Base-by-base conservation (phyloP, 2,329 filamentous ascomycete species). In the Aspergillus fischeri region DNA sequence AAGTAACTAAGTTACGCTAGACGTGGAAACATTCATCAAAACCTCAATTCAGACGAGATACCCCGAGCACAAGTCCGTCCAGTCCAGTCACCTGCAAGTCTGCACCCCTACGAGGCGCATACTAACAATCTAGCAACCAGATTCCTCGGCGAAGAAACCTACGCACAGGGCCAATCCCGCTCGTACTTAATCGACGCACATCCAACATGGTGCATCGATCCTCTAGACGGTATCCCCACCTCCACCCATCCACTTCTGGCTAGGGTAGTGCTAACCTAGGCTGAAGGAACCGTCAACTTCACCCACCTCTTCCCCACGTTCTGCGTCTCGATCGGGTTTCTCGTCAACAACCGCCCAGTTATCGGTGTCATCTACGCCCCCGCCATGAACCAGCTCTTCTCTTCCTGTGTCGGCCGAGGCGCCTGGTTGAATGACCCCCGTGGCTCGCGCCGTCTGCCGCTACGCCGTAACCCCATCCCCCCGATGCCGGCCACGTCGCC, bases 281-380 rank as follows among this genome's bases (percentile, higher is more conserved):
- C 20, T 4, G 47, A 17, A 80, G 79, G 81, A 47, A 92, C 89
- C 3, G 88, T 92, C 58, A 92, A 92, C 77, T 92, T 89, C 75
- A 90, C 88, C 29, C 89, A 92, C 71, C 80, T 90, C 5, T 91
- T 90, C 68, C 88, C 88, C 57, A 90, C 91, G 86, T 91, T 90
- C 75, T 92, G 89, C 72, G 86, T 92, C 47, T 90, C 86, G 38
- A 91, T 92, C 66, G 88, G 81, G 51, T 86, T 92, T 66, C 78
- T 87, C 25, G 67, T 89, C 54, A 73, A 81, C 20, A 79, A 81
- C 6, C 72, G 77, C 28, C 86, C 89, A 2, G 72, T 86, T 2
- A 83, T 92, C 52, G 89, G 89, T 21, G 82, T 91, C 49, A 86
- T 92, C 66, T 84, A 88, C 65, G 88, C 88, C 0, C 89, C 89